A percentile compares a stretch with the other conserved stretches of the same genome.
Conservation (phyloP, 331 rosid genomes). For the Acacia concinna region DNA sequence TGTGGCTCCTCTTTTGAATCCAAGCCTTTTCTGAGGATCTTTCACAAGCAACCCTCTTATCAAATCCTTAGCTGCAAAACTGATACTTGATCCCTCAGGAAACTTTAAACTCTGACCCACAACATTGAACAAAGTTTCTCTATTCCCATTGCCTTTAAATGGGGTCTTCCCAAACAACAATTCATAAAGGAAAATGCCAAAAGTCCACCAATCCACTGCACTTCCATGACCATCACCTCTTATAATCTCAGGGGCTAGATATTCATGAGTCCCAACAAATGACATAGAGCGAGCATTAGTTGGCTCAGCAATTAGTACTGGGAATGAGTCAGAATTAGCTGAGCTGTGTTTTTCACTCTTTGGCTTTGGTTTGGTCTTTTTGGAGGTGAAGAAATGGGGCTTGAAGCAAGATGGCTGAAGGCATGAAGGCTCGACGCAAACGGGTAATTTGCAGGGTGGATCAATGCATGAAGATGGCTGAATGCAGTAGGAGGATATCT, state of each 20-base stretch:
- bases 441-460: constrained; percentile 52
- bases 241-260: constrained; percentile 62
- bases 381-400: constrained; percentile 46
- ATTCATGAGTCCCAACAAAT: constrained; percentile 67
- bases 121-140: constrained; percentile 61
- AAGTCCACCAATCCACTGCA: constrained; percentile 78
- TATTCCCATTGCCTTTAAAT: constrained; percentile 58
- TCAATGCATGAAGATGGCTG: constrained; percentile 55
- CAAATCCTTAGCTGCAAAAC: constrained; percentile 56
- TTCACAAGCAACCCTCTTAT: constrained; percentile 54
- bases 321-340: constrained; percentile 39
- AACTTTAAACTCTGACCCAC: constrained; percentile 56
- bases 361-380: constrained; percentile 32
- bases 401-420: constrained; percentile 61
- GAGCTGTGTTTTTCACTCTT: constrained; percentile 31
- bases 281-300: constrained; percentile 65
- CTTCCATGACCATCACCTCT: constrained; percentile 76
- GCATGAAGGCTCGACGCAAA: constrained; percentile 54
- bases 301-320: constrained; percentile 56
- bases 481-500: constrained; percentile 51
- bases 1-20: constrained; percentile 56
- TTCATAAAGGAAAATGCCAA: constrained; percentile 60
- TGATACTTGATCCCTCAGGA: constrained; percentile 41
- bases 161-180: constrained; percentile 57
- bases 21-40: constrained; percentile 60